phyloP scores from a whole-genome alignment of 2,329 filamentous ascomycete genomes.

The Colletotrichum limetticola region DNA sequence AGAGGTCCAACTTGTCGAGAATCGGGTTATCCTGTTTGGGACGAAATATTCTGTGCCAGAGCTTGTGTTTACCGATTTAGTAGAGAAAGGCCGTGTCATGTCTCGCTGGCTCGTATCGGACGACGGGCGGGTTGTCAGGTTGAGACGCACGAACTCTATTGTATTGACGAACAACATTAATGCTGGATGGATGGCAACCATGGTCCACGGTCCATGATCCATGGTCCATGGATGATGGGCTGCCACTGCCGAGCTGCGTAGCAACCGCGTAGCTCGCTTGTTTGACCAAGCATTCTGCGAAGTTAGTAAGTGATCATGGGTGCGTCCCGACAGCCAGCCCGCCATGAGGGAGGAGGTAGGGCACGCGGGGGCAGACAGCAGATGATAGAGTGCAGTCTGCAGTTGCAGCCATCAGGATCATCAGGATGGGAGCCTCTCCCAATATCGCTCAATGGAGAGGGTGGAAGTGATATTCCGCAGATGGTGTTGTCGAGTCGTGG shows the following conservation, averaged over 20 bases:
- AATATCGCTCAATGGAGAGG: background rate
- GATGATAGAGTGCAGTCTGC: background rate
- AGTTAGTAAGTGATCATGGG: background rate
- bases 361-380: background rate
- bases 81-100: constrained; percentile 10
- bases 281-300: background rate
- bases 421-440: background rate
- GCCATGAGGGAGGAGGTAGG: background rate
- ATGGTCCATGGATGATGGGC: background rate
- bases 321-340: background rate
- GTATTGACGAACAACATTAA: background rate
- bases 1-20: background rate
- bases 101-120: constrained; percentile 30
- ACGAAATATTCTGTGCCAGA: background rate
- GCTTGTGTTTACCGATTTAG: background rate
- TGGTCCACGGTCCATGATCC: too few species aligned
- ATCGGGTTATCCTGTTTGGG: background rate
- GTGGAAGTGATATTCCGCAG: background rate
- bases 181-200: background rate
- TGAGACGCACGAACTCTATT: constrained; percentile 28
- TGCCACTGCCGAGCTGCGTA: background rate
- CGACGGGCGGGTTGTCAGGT: constrained; percentile 29
- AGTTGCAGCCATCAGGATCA: background rate
- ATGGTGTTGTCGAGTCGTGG: background rate
- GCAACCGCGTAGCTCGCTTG: background rate